Evolutionary conservation across 2,329 filamentous ascomycete species (phyloP).

Genomic region (Davidsoniella australis): DNA sequence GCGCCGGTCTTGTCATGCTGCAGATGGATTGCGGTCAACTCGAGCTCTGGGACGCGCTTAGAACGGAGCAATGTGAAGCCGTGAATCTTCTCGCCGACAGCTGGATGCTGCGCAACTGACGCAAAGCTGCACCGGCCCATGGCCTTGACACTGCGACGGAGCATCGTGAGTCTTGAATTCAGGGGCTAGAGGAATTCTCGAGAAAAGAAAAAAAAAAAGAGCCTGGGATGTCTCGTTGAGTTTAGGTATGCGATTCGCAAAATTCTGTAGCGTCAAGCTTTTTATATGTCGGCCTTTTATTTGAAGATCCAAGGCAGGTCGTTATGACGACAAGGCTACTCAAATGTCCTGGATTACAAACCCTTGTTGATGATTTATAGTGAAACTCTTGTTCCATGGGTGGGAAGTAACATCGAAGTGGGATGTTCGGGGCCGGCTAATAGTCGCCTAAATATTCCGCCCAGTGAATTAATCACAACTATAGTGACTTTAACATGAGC

Average conservation of each 20-base stretch:
- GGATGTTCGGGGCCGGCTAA: conserved; percentile 1
- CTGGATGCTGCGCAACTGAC: conserved; percentile 28
- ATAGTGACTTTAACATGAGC: neutral
- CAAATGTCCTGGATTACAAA: neutral
- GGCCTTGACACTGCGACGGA: conserved; percentile 10
- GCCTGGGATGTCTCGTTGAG: no score
- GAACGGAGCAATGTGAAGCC: conserved; percentile 81
- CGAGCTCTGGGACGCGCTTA: conserved; percentile 86
- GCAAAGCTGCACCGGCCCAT: conserved; percentile 11
- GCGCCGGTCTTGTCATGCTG: conserved; percentile 91
- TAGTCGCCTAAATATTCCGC: neutral
- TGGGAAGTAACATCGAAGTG: neutral
- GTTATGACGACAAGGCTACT: conserved; percentile 1
- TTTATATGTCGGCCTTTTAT: no score
- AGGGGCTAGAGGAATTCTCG: neutral
- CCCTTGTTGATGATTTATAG: neutral
- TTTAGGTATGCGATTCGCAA: no score
- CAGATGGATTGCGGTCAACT: conserved; percentile 78
- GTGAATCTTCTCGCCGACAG: conserved; percentile 69
- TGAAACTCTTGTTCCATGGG: neutral
- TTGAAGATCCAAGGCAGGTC: neutral
- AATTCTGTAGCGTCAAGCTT: no score
- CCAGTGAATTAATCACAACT: neutral
- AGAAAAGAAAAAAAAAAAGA: neutral
- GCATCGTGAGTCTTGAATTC: conserved; percentile 4